Evolutionary conservation across 441 rosid species (phyloP).

Genomic region (Metrosideros polymorpha): DNA sequence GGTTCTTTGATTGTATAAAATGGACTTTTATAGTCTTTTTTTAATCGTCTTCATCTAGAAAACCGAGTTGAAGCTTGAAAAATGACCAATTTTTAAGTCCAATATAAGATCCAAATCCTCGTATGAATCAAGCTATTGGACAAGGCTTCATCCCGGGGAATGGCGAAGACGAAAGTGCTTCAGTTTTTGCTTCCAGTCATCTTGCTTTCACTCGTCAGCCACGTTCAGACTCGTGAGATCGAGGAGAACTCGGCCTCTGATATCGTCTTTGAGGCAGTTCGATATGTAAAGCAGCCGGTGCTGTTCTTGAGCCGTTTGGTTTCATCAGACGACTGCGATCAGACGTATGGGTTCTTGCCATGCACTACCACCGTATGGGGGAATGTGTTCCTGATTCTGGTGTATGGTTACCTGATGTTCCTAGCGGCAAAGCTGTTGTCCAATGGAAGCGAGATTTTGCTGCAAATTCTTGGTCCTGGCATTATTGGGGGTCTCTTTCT

Average conservation of each 20-base stretch:
- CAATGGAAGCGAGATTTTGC: conserved; percentile 8
- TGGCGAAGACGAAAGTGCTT: not conserved
- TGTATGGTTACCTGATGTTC: conserved; percentile 9
- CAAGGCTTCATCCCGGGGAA: not conserved
- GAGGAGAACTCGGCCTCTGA: not conserved
- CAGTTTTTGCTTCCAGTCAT: not conserved
- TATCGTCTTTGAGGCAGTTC: not conserved
- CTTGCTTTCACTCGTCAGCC: not conserved
- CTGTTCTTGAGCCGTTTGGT: not conserved
- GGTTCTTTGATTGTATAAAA: not conserved
- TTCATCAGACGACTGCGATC: conserved; percentile 3
- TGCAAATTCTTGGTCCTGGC: conserved; percentile 10
- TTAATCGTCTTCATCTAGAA: not conserved
- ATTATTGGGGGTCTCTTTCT: conserved; percentile 12
- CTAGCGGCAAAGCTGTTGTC: conserved; percentile 3
- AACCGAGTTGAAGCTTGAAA: not conserved
- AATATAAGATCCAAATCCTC: not conserved
- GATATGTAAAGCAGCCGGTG: not conserved
- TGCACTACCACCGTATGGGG: conserved; percentile 8
- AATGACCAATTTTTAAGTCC: not conserved
- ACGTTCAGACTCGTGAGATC: not conserved
- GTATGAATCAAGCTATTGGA: not conserved
- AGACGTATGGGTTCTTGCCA: conserved; percentile 12
- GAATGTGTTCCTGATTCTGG: conserved; percentile 9
- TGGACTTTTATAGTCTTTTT: not conserved